Conservation (phyloP, 495 filamentous ascomycete species). For the Neurospora africana region DNA sequence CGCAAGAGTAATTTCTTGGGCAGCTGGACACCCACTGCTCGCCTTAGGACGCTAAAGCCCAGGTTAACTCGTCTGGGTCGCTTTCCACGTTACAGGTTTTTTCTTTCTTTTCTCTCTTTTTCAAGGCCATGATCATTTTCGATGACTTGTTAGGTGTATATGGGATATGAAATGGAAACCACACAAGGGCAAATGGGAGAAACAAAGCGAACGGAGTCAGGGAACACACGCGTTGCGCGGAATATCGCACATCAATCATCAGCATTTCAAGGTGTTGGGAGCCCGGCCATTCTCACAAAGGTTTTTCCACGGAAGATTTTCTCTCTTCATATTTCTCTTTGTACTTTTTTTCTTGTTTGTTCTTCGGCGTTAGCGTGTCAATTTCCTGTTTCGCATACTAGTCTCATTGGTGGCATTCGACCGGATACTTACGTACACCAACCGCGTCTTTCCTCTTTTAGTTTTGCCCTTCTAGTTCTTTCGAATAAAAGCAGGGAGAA, state of each 20-base stretch:
- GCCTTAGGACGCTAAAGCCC: not conserved
- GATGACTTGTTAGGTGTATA: not conserved
- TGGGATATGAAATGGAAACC: not conserved
- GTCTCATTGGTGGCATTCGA: not conserved
- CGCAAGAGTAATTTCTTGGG: not conserved
- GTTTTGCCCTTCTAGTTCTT: not conserved
- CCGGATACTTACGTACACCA: not conserved
- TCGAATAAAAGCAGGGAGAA: not conserved
- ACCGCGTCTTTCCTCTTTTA: not conserved
- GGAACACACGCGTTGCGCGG: not conserved
- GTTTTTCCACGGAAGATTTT: not conserved
- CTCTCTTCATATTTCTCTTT: conserved; percentile 2
- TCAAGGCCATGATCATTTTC: not conserved
- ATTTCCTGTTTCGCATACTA: not conserved
- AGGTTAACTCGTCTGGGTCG: not conserved
- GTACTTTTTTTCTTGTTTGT: not conserved
- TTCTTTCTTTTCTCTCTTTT: not conserved
- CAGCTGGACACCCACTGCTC: not conserved
- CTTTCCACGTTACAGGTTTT: not conserved
- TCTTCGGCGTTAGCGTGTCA: not conserved
- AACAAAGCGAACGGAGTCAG: not conserved
- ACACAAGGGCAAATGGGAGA: not conserved
- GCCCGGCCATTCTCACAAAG: not conserved
- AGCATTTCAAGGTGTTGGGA: not conserved
- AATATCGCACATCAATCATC: not conserved